Conservation (phyloP, 192 early-diverging fungal species). For the Umbelopsis vinacea region DNA sequence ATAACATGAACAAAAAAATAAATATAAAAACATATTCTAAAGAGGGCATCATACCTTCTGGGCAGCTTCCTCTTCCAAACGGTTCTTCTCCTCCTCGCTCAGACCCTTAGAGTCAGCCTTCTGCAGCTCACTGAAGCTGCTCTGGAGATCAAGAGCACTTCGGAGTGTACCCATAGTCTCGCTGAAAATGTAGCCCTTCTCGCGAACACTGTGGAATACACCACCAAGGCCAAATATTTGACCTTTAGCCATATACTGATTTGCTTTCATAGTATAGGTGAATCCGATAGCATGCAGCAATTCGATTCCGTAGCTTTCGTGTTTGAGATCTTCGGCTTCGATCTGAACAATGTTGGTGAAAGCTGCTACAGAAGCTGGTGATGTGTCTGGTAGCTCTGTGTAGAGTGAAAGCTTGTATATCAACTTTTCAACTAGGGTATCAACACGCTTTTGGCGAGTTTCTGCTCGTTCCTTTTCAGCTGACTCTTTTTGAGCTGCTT, state of each 20-base stretch:
- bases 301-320: conserved; percentile 92
- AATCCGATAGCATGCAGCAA: conserved; percentile 92
- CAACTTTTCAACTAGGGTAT: conserved; percentile 74
- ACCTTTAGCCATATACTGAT: conserved; percentile 75
- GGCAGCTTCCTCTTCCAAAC: conserved; percentile 71
- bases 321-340: conserved; percentile 89
- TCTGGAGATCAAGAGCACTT: conserved; percentile 92
- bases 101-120: conserved; percentile 88
- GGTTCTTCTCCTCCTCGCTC: conserved; percentile 65
- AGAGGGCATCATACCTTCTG: conserved; percentile 42
- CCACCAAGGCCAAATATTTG: conserved; percentile 75
- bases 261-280: conserved; percentile 88
- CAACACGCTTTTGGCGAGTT: conserved; percentile 64
- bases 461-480: conserved; percentile 65
- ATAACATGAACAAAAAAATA: not conserved
- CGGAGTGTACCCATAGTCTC: conserved; percentile 92
- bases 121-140: conserved; percentile 86
- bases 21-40: not conserved
- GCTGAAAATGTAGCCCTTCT: conserved; percentile 90
- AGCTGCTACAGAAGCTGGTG: conserved; percentile 42
- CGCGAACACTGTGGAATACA: conserved; percentile 73
- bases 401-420: conserved; percentile 79
- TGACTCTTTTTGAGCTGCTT: conserved; percentile 58
- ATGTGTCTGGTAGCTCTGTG: conserved; percentile 52
- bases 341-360: conserved; percentile 71